These are phyloP conservation scores for Exophiala spinifera DNA, from an alignment of 2,329 filamentous ascomycete species.

Conservation along the genomic window DNA sequence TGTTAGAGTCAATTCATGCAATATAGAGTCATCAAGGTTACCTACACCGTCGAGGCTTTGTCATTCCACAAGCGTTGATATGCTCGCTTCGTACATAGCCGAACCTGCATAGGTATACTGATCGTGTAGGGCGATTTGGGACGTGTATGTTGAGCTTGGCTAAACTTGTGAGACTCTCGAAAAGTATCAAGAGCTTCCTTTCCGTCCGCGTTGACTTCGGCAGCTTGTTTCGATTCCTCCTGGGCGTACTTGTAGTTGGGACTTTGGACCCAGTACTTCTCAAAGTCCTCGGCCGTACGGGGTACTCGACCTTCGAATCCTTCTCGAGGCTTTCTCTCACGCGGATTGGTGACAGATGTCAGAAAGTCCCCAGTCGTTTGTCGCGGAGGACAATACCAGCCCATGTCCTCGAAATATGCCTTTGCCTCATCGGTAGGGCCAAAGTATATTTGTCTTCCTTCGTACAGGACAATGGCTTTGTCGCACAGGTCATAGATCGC, in stretches of 20 bases:
- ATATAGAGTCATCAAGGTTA: conserved; percentile 39
- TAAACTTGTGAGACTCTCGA: conserved; percentile 49
- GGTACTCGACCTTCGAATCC: conserved; percentile 47
- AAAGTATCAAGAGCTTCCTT: conserved; percentile 52
- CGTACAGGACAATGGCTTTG: conserved; percentile 66
- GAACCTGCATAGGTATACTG: conserved; percentile 55
- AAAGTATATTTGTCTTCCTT: conserved; percentile 65
- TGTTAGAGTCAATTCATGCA: not conserved
- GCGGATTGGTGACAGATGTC: conserved; percentile 62
- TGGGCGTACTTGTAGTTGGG: conserved; percentile 53
- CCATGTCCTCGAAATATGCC: conserved; percentile 63
- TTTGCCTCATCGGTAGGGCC: conserved; percentile 58
- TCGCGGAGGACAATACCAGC: conserved; percentile 61
- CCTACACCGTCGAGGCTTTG: conserved; percentile 52
- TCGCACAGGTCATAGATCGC: conserved; percentile 61
- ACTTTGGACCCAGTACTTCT: conserved; percentile 54
- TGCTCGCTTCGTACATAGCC: conserved; percentile 55
- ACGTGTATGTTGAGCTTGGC: conserved; percentile 51
- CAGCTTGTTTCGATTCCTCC: conserved; percentile 51
- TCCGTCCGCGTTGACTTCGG: conserved; percentile 55
- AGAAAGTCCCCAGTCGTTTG: conserved; percentile 66
- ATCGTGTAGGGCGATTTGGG: conserved; percentile 57
- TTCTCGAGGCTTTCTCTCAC: conserved; percentile 44
- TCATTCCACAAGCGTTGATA: conserved; percentile 66
- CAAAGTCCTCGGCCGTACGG: conserved; percentile 60